Evolutionary conservation across 1,284 basidiomycete species (phyloP).

Genomic region (Cerioporus squamosus): DNA sequence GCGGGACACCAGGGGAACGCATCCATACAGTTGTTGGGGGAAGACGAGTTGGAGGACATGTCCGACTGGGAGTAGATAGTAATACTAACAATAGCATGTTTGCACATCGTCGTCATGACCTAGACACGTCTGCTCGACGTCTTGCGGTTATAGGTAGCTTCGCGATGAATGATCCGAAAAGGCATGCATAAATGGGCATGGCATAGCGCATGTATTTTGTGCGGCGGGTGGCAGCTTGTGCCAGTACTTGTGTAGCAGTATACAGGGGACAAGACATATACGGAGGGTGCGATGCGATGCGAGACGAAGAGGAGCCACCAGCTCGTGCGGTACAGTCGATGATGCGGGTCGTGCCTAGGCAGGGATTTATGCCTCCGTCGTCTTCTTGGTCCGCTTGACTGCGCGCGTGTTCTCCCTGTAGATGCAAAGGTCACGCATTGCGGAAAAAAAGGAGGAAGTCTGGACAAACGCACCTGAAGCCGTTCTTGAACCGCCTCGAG

Average conservation of each 20-base stretch:
- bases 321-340: slow-evolving; percentile 21
- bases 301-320: slow-evolving; percentile 26
- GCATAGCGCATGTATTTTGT: slow-evolving; percentile 44
- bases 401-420: slow-evolving; percentile 82
- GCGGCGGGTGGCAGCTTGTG: slow-evolving; percentile 29
- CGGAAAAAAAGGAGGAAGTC: background rate
- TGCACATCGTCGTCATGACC: background rate
- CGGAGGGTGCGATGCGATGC: slow-evolving; percentile 32
- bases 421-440: slow-evolving; percentile 15
- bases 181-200: slow-evolving; percentile 28
- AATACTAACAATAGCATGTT: too few relatives aligned
- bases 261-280: slow-evolving; percentile 34
- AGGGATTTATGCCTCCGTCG: slow-evolving; percentile 37
- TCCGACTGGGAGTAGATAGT: slow-evolving; percentile 25
- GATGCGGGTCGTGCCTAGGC: slow-evolving; percentile 10
- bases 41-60: slow-evolving; percentile 23
- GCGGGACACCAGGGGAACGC: slow-evolving; percentile 21
- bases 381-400: slow-evolving; percentile 58
- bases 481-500: slow-evolving; percentile 96
- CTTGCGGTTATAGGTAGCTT: background rate
- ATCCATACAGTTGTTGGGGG: slow-evolving; percentile 21
- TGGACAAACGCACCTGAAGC: slow-evolving; percentile 71
- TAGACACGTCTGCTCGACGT: too few relatives aligned
- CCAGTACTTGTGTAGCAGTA: slow-evolving; percentile 33
- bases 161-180: background rate